Percentiles rank a stretch among this genome's conserved stretches.
These are phyloP conservation scores for Boeremia exigua DNA, from an alignment of 2,329 filamentous ascomycete species.

Conservation along the genomic window DNA sequence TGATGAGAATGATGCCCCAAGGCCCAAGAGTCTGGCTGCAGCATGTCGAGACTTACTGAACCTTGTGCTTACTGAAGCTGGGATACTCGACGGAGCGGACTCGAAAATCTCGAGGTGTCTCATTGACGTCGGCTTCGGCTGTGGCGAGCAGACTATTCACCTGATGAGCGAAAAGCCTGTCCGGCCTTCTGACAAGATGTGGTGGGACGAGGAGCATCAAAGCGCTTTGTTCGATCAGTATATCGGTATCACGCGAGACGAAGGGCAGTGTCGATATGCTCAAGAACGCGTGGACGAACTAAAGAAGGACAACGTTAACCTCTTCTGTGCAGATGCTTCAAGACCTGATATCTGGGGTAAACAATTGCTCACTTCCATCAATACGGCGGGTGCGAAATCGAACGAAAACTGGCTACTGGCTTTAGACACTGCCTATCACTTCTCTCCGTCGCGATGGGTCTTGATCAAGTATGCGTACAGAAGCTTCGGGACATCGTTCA, in stretches of 20 bases:
- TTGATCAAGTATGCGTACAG: constrained; percentile 53
- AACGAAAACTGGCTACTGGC: constrained; percentile 60
- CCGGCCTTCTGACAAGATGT: constrained; percentile 20
- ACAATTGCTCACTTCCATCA: constrained; percentile 28
- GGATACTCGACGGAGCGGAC: constrained; percentile 35
- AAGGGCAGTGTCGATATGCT: constrained; percentile 52
- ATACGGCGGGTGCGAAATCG: background rate
- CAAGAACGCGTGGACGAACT: constrained; percentile 19
- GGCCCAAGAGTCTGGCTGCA: constrained; percentile 42
- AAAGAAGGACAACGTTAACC: constrained; percentile 27
- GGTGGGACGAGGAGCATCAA: constrained; percentile 21
- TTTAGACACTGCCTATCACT: constrained; percentile 65
- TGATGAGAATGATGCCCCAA: background rate
- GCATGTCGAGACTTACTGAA: constrained; percentile 59
- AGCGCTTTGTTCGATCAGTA: constrained; percentile 45
- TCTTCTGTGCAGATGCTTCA: constrained; percentile 60
- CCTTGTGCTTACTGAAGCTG: constrained; percentile 55
- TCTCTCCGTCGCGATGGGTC: constrained; percentile 58
- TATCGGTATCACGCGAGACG: constrained; percentile 60
- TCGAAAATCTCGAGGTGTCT: constrained; percentile 30
- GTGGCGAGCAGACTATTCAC: constrained; percentile 63
- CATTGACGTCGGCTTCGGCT: constrained; percentile 65
- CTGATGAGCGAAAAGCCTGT: constrained; percentile 39
- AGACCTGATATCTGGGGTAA: constrained; percentile 53
- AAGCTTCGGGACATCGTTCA: constrained; percentile 56